Base-by-base conservation (phyloP, 208 protist genomes). In the Acanthamoeba lenticulata region DNA sequence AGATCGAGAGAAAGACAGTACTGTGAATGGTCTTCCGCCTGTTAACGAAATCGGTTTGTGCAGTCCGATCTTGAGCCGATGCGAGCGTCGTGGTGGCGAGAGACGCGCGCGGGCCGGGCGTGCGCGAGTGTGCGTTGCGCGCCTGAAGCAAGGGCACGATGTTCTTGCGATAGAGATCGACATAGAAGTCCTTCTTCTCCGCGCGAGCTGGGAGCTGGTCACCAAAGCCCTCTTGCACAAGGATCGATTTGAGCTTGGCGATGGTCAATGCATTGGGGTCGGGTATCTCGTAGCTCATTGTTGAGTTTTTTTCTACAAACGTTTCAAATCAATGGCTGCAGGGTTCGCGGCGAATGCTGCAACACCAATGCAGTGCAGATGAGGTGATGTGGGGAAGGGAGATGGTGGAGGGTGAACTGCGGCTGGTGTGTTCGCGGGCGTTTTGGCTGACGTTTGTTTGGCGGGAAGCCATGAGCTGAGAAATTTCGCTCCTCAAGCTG, bases 181-280 rank as follows among this genome's bases (percentile, higher is more conserved):
- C 79, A 29, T 88, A 88, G 79, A 88, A 29, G 19, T 29, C 79
- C 79, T 88, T 88, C 40, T 45, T 88, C 2, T 45, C 79, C 11
- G 19, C 27, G 21, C 36, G 42, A 24, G 79, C 29, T 5, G 79
- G 79, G 24, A 88, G 29, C 13, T 55, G 79, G 17, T 88, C 79
- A 27, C 79, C 79, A 29, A 88, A 88, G 2, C 79, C 79, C 1
- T 88, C 24, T 34, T 62, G 79, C 3, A 38, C 32, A 24, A 88
- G 24, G 29, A 88, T 52, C n/a, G 79, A 88, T 88, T 88, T 88
- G 24, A 88, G 79, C 40, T 88, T 88, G 38, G 42, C 5, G 49
- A 88, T 88, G 6, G 79, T 88, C 27, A 88, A 60, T 17, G 19
- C 6, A 5, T 88, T 55, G 19, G 79, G 79, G n/a, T 88, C 79